Evolutionary conservation across 192 early-diverging fungal species (phyloP).

Genomic region (Chytriomyces hyalinus): DNA sequence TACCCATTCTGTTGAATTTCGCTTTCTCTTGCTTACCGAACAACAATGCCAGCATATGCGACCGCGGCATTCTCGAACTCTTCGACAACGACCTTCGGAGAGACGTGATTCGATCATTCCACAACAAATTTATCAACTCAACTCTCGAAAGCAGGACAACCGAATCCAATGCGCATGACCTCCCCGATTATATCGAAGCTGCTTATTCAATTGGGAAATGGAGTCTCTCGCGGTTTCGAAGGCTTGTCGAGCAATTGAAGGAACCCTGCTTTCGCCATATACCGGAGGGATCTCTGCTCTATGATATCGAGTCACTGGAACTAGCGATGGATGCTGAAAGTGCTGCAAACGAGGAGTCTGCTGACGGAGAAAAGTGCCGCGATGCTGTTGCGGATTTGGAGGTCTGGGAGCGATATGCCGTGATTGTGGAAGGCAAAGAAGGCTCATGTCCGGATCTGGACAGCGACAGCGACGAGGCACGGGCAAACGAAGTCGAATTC

Average conservation of each 20-base stretch:
- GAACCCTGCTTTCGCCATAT: slow-evolving; percentile 20
- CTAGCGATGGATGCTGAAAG: slow-evolving; percentile 32
- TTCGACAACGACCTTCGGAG: slow-evolving; percentile 28
- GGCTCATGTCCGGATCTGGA: slow-evolving; percentile 23
- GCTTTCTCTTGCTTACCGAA: slow-evolving; percentile 2
- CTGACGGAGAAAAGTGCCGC: not conserved
- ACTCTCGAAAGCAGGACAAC: not conserved
- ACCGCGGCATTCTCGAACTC: slow-evolving; percentile 29
- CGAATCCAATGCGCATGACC: not conserved
- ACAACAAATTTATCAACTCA: not conserved
- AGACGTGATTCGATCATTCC: slow-evolving; percentile 27
- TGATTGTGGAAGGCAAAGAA: slow-evolving; percentile 11
- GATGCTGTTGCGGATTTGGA: slow-evolving; percentile 38
- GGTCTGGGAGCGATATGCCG: slow-evolving; percentile 42
- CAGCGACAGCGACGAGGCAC: slow-evolving; percentile 17
- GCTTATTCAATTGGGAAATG: slow-evolving; percentile 44
- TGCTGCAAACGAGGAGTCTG: slow-evolving; percentile 30
- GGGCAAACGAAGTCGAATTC: slow-evolving; percentile 22
- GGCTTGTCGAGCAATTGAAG: slow-evolving; percentile 30
- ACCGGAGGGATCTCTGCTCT: slow-evolving; percentile 26
- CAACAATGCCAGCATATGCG: slow-evolving; percentile 3
- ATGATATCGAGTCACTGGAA: slow-evolving; percentile 33
- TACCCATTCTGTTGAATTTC: not conserved
- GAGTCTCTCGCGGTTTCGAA: slow-evolving; percentile 39
- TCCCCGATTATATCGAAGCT: slow-evolving; percentile 33